These are phyloP conservation scores for Pelomyxa schiedti DNA, from an alignment of 78 protist genomes.

Conservation along the genomic window DNA sequence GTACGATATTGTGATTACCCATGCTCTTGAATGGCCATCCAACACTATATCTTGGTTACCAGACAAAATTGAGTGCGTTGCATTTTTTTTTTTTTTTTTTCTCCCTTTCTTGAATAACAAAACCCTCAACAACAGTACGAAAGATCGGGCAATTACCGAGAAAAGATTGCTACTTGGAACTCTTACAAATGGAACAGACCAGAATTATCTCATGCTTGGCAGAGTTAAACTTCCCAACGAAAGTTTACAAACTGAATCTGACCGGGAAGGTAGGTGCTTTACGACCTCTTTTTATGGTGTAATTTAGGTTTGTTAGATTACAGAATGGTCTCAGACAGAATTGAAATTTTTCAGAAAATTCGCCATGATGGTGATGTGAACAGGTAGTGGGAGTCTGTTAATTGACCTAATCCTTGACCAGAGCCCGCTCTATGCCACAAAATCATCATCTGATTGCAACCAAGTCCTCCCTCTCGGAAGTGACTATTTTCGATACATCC, in stretches of 20 bases:
- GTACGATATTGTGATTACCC: conserved; percentile 80
- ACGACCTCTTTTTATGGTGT: neutral
- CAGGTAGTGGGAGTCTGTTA: no score
- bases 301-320: neutral
- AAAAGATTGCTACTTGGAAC: conserved; percentile 82
- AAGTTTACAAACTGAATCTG: conserved; percentile 46
- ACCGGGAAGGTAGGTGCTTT: conserved; percentile 31
- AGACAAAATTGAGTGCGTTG: conserved; percentile 17
- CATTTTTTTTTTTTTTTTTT: neutral
- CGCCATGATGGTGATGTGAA: conserved; percentile 88
- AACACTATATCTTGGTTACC: conserved; percentile 84
- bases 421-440: conserved; percentile 90
- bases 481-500: conserved; percentile 73
- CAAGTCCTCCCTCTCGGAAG: conserved; percentile 76
- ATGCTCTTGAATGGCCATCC: conserved; percentile 91
- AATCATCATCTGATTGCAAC: conserved; percentile 83
- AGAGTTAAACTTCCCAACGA: conserved; percentile 71
- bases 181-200: conserved; percentile 86
- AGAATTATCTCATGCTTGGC: conserved; percentile 79
- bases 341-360: conserved; percentile 16
- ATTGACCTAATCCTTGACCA: neutral
- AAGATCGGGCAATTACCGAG: neutral
- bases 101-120: neutral
- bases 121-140: no score
- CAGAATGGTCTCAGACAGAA: neutral